A percentile compares a stretch with the other conserved stretches of the same genome.
These are phyloP conservation scores for Curvularia eragrostidis DNA, from an alignment of 2,329 filamentous ascomycete genomes.

Conservation along the genomic window DNA sequence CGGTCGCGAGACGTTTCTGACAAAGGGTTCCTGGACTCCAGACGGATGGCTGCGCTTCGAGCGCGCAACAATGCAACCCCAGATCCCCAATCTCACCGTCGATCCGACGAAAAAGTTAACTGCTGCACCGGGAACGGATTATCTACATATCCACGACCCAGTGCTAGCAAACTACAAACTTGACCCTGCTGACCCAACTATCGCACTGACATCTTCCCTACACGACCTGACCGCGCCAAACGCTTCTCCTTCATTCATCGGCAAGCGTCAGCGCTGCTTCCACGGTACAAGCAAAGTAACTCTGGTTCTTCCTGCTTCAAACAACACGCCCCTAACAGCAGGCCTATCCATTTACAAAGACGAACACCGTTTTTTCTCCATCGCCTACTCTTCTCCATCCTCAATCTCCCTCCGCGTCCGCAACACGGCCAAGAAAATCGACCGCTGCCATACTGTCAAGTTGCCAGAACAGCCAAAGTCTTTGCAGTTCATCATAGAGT, in stretches of 20 bases:
- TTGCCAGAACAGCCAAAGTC: neutral
- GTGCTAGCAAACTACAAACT: constrained; percentile 10
- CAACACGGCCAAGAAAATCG: constrained; percentile 19
- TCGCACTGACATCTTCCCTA: constrained; percentile 12
- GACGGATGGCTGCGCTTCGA: constrained; percentile 24
- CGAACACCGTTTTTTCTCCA: constrained; percentile 24
- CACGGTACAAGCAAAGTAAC: constrained; percentile 17
- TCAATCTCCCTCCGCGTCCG: constrained; percentile 10
- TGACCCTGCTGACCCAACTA: neutral
- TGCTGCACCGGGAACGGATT: constrained; percentile 3
- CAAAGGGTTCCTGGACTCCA: constrained; percentile 11
- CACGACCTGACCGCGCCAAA: constrained; percentile 12
- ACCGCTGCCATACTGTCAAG: neutral
- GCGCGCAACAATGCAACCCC: constrained; percentile 4
- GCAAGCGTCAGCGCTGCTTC: constrained; percentile 20
- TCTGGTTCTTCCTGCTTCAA: neutral
- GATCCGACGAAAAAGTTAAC: constrained; percentile 7
- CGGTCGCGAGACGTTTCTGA: constrained; percentile 22
- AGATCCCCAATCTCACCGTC: neutral
- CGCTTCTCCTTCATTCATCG: constrained; percentile 20
- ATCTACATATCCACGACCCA: constrained; percentile 15
- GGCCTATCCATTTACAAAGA: constrained; percentile 27
- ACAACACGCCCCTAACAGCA: neutral
- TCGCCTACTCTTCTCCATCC: constrained; percentile 1
- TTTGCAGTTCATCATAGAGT: constrained; percentile 5